Conservation (phyloP, 257 asterid species). For the Plantago ovata region DNA sequence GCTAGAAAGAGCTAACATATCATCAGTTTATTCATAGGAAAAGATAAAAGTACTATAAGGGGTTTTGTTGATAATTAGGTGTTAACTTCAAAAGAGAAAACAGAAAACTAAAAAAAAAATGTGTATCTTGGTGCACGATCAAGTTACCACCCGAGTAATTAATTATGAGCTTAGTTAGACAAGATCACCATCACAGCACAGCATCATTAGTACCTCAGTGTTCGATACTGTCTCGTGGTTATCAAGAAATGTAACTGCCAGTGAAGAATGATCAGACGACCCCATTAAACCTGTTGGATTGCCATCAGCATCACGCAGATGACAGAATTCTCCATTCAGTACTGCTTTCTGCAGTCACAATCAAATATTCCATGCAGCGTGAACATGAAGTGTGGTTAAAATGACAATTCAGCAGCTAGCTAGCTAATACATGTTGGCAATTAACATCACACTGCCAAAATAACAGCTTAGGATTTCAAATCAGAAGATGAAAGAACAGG, state of each 20-base stretch:
- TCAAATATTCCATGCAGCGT: conserved; percentile 5
- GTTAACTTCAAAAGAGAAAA: too few species aligned
- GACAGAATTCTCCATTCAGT: conserved; percentile 94
- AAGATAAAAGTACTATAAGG: too few species aligned
- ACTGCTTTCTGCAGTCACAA: conserved; percentile 64
- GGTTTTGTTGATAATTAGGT: too few species aligned
- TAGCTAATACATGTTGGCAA: too few species aligned
- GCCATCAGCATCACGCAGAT: conserved; percentile 75
- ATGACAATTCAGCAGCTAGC: conserved; percentile 1
- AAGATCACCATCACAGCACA: background rate
- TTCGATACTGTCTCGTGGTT: conserved; percentile 98
- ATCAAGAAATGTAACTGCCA: conserved; percentile 89
- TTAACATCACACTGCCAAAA: too few species aligned
- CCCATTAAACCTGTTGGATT: conserved; percentile 96
- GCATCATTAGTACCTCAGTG: conserved; percentile 1
- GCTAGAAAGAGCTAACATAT: too few species aligned
- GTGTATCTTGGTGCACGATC: too few species aligned
- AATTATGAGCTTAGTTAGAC: too few species aligned
- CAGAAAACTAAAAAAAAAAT: conserved; percentile 15
- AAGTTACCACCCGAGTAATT: too few species aligned
- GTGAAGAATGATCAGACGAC: conserved; percentile 97
- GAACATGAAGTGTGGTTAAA: conserved; percentile 13
- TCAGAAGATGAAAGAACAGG: too few species aligned
- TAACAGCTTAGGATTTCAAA: too few species aligned
- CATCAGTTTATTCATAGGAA: too few species aligned